Base-by-base conservation (phyloP, 495 filamentous ascomycete species). In the Penicillium macrosclerotiorum region DNA sequence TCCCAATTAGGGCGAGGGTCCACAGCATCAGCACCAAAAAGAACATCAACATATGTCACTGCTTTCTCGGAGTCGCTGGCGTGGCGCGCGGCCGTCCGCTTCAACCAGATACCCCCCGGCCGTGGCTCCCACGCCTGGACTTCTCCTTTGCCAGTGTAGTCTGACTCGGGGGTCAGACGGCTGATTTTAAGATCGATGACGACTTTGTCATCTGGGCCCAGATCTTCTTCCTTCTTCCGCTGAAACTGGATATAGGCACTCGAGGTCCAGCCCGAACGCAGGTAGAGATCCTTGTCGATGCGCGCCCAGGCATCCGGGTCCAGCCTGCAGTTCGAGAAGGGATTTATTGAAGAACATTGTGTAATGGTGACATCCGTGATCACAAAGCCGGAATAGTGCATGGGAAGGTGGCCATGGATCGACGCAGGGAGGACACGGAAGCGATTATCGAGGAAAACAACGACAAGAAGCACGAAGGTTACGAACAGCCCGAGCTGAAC, bases 11-110 rank as follows among this genome's bases (percentile, higher is more conserved):
- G 72, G 30, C 93, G 79, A 8, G 88, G 89, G 59, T 98, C 93
- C 5, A 91, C 89, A 5, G 90, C 93, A 67, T 97, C 93, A 3
- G 89, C 83, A 18, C 93, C 93, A 60, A 95, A 98, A 2, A 98
- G 73, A 1, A 97, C 82, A 67, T 98, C 93, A 6, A 96, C 76
- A 3, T 81, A 85, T 4, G 90, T 97, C 30, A 98, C 76, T 5
- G 84, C 84, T 31, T 75, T 76, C 29, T 83, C 78, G 3, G 85
- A 90, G 54, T 95, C 90, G 53, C 84, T 89, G 18, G 85, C 86
- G 55, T 89, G 81, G 23, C 79, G 75, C 49, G 87, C 88, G 1
- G 81, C 72, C 11, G 85, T 86, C 42, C 90, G 74, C 68, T 90
- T 89, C 42, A 98, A 64, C 93, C 93, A 98, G 29, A 98, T 67